Base-by-base conservation (phyloP, 805 yeast genomes). In the Metschnikowia colocasiae region DNA sequence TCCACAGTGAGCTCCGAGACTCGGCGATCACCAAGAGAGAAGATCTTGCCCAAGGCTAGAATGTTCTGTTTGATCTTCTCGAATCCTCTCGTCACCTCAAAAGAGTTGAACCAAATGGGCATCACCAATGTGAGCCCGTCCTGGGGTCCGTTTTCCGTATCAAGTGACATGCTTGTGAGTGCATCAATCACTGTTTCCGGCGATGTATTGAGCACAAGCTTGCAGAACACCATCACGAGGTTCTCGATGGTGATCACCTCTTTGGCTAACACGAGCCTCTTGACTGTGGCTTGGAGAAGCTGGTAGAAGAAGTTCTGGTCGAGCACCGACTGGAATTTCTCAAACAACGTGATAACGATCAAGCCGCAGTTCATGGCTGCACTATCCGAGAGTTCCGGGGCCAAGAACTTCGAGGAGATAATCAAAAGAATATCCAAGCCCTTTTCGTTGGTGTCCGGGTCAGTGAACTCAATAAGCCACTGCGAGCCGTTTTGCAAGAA, bases 341-440 rank as follows among this genome's bases (percentile, higher is more conserved):
- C 77, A 31, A 87, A 72, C 29, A 85, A 69, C 0, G 84, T 76
- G 9, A 78, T 71, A 2, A 86, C 81, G 19, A 87, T 76, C 6
- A 75, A 68, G 10, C 92, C 97, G 37, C 87, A 79, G 48, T 86
- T 84, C 65, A 83, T 74, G 1, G 95, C 91, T 0, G 96, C 96
- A 37, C 85, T 78, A 55, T 90, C 97, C 13, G 85, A 77, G 47
- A 87, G 70, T 6, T 74, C 73, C 0, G 95, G 87, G 1, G 86
- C 79, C 27, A 92, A 73, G 44, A 89, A 78, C 57, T 82, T 82
- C 3, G 87, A 79, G 2, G 85, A 81, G 12, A 85, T 79, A 27
- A 75, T 72, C 15, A 94, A 67, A n/a, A 87, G 71, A 2, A 75
- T 68, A 15, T 81, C 74, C 45, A 79, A 64, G 0, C 87, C 88